Conservation (phyloP, 2,329 filamentous ascomycete species). For the Cladophialophora immunda region DNA sequence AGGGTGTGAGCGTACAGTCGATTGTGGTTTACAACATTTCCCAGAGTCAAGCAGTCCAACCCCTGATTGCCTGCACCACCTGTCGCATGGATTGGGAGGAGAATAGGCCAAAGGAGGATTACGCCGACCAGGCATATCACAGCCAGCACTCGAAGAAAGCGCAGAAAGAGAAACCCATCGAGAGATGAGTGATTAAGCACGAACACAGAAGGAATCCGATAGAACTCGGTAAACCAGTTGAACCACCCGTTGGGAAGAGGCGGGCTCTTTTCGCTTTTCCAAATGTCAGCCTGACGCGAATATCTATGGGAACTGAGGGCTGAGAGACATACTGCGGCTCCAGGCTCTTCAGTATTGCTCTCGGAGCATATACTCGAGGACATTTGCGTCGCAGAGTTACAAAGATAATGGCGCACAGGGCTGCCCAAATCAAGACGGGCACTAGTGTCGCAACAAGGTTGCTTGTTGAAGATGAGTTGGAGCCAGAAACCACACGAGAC, state of each 20-base stretch:
- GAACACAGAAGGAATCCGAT: constrained; percentile 60
- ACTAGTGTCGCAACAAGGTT: constrained; percentile 62
- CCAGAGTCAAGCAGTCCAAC: constrained; percentile 79
- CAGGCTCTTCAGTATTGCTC: constrained; percentile 61
- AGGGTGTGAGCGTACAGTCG: constrained; percentile 81
- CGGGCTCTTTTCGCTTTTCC: constrained; percentile 44
- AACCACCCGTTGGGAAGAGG: constrained; percentile 46
- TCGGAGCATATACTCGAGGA: constrained; percentile 64
- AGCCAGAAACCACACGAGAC: constrained; percentile 46
- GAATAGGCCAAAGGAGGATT: constrained; percentile 82
- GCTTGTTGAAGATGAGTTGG: constrained; percentile 53
- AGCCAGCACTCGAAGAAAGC: constrained; percentile 80
- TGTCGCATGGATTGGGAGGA: constrained; percentile 87
- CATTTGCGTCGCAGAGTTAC: constrained; percentile 59
- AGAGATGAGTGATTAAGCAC: constrained; percentile 88
- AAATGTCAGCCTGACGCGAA: neutral
- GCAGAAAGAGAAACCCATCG: constrained; percentile 89
- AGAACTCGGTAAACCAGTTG: constrained; percentile 48
- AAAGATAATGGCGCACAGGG: constrained; percentile 62
- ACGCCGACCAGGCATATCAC: constrained; percentile 83
- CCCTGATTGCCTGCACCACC: constrained; percentile 74
- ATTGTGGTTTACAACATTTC: constrained; percentile 72
- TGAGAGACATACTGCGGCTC: constrained; percentile 57
- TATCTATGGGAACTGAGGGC: neutral
- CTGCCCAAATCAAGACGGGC: constrained; percentile 61